phyloP scores from a whole-genome alignment of 1,284 basidiomycete species.

The Rhodotorula sp. region DNA sequence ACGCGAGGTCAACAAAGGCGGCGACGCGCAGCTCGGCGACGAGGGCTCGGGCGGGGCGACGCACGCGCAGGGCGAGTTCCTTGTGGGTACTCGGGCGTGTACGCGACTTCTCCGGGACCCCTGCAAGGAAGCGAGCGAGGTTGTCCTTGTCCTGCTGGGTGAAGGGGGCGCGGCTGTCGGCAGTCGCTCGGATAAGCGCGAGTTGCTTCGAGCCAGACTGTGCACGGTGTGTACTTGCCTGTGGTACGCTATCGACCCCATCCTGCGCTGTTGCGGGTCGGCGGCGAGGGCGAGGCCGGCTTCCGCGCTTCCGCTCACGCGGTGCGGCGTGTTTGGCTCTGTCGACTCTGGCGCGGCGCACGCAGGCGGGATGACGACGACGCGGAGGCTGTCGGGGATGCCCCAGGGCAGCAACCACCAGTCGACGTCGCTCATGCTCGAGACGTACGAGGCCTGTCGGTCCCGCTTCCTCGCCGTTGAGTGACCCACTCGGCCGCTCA shows the following conservation, averaged over 20 bases:
- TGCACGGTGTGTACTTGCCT: not conserved
- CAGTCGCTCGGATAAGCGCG: too few relatives aligned
- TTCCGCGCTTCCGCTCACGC: not conserved
- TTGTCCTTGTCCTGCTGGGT: constrained; percentile 9
- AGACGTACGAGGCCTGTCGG: constrained; percentile 39
- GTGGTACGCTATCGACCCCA: not conserved
- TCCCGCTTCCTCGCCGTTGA: constrained; percentile 1
- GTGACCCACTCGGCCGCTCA: not conserved
- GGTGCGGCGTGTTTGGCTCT: too few relatives aligned
- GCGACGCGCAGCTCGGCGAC: not conserved
- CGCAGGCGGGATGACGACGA: constrained; percentile 15
- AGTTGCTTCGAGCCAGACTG: not conserved
- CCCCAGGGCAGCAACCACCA: constrained; percentile 14
- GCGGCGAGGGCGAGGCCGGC: not conserved
- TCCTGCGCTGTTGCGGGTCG: not conserved
- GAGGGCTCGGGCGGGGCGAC: not conserved
- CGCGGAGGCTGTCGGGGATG: constrained; percentile 16
- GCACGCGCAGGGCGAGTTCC: not conserved
- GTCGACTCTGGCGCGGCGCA: not conserved
- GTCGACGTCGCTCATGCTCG: constrained; percentile 32
- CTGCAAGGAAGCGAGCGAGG: constrained; percentile 16
- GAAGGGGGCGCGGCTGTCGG: constrained; percentile 2
- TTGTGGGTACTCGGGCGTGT: not conserved
- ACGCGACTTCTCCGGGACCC: not conserved
- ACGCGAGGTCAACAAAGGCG: not conserved